A percentile compares a stretch with the other conserved stretches of the same genome.
Evolutionary conservation across 768 basidiomycete genomes (phyloP).

Genomic region (Panaeolus papilionaceus): DNA sequence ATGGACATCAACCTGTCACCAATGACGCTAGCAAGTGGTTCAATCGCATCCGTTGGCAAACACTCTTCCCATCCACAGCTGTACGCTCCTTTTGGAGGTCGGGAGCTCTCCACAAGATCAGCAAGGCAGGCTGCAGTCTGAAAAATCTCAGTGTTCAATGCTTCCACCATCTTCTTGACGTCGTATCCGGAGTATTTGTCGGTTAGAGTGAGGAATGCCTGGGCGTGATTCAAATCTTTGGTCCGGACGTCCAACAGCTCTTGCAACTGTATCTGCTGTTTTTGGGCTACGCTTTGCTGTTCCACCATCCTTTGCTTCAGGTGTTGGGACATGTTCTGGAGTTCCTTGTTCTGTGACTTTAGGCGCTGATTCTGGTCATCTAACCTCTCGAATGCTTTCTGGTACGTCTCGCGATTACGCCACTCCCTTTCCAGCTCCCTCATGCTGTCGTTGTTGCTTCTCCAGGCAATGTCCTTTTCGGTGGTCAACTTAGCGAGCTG

Average conservation of each 20-base stretch:
- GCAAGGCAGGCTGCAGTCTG: slow-evolving; percentile 54
- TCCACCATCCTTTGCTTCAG: slow-evolving; percentile 16
- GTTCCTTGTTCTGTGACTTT: not conserved
- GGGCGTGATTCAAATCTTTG: slow-evolving; percentile 52
- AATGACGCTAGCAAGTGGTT: slow-evolving; percentile 15
- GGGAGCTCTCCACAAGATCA: slow-evolving; percentile 38
- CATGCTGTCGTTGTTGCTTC: not conserved
- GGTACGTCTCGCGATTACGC: not conserved
- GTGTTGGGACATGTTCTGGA: slow-evolving; percentile 19
- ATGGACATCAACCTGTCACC: slow-evolving; percentile 25
- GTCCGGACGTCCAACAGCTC: slow-evolving; percentile 45
- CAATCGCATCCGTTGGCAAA: slow-evolving; percentile 34
- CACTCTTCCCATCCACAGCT: slow-evolving; percentile 19
- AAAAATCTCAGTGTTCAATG: slow-evolving; percentile 54
- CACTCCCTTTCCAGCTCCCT: not conserved
- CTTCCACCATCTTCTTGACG: slow-evolving; percentile 45
- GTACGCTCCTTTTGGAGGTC: slow-evolving; percentile 1
- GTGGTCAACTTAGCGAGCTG: slow-evolving; percentile 16
- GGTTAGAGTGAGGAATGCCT: slow-evolving; percentile 48
- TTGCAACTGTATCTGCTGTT: slow-evolving; percentile 19
- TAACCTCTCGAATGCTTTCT: slow-evolving; percentile 10
- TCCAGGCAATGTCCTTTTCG: slow-evolving; percentile 23
- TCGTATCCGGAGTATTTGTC: slow-evolving; percentile 52
- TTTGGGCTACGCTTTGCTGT: not conserved
- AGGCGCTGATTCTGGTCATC: not conserved